phyloP scores from a whole-genome alignment of 2,329 filamentous ascomycete genomes.

The Pyricularia sp. region DNA sequence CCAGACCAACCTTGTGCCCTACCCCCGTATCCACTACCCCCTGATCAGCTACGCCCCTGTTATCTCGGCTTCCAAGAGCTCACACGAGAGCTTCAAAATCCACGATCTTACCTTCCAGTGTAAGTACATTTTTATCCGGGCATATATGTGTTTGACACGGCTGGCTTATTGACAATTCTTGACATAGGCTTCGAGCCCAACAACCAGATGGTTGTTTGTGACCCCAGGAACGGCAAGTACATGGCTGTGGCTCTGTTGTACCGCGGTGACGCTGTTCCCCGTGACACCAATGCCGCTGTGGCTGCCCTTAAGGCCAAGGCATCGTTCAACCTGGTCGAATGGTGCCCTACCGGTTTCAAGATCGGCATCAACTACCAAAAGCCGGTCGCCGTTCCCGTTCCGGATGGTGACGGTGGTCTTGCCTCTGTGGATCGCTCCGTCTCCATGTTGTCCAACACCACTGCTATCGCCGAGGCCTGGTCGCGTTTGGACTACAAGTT shows the following conservation, averaged over 20 bases:
- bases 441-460: conserved; percentile 68
- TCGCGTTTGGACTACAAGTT: conserved; percentile 66
- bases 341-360: conserved; percentile 71
- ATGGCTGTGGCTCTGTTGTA: conserved; percentile 67
- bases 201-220: conserved; percentile 72
- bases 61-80: conserved; percentile 64
- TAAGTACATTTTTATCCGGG: neutral
- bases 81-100: conserved; percentile 82
- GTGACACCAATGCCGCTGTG: conserved; percentile 59
- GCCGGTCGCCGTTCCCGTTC: conserved; percentile 47
- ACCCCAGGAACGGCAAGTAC: conserved; percentile 67
- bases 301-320: conserved; percentile 60
- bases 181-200: conserved; percentile 56
- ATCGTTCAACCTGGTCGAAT: conserved; percentile 66
- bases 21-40: conserved; percentile 66
- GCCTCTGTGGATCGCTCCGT: conserved; percentile 54
- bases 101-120: conserved; percentile 47
- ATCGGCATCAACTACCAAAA: conserved; percentile 68
- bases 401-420: conserved; percentile 38
- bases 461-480: conserved; percentile 65
- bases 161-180: neutral
- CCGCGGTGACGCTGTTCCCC: conserved; percentile 62
- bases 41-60: conserved; percentile 66
- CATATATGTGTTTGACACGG: neutral
- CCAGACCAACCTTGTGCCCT: conserved; percentile 68